Evolutionary conservation across 2,329 filamentous ascomycete genomes (phyloP).

Genomic region (Neofusicoccum ribis): DNA sequence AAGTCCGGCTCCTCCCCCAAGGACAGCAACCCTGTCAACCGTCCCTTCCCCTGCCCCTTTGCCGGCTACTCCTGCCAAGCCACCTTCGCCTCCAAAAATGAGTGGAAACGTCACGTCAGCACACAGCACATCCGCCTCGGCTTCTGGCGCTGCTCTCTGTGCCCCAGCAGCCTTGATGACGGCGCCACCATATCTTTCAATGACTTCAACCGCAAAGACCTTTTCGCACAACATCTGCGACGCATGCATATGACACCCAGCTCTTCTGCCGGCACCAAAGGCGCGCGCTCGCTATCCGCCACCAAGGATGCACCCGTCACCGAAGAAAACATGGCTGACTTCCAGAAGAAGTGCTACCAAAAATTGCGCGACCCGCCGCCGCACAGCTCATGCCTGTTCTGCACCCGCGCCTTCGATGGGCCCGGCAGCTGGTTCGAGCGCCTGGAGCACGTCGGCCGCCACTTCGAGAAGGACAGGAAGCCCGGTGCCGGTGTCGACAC

Average conservation of each 20-base stretch:
- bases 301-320: conserved; percentile 27
- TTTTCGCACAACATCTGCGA: conserved; percentile 84
- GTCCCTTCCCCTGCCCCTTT: conserved; percentile 76
- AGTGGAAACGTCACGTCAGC: conserved; percentile 88
- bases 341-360: conserved; percentile 61
- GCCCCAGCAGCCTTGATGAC: conserved; percentile 40
- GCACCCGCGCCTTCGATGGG: conserved; percentile 63
- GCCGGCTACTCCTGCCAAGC: conserved; percentile 71
- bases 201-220: conserved; percentile 87
- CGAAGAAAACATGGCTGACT: conserved; percentile 56
- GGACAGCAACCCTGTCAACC: conserved; percentile 28
- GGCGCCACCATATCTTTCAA: conserved; percentile 43
- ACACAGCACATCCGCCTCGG: conserved; percentile 76
- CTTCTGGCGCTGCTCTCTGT: conserved; percentile 75
- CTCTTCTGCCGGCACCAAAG: conserved; percentile 32
- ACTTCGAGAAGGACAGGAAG: conserved; percentile 64
- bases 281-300: conserved; percentile 29
- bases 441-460: conserved; percentile 84
- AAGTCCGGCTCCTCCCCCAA: conserved; percentile 9
- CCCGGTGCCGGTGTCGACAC: conserved; percentile 17
- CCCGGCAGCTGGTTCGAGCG: conserved; percentile 71
- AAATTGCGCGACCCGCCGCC: conserved; percentile 63
- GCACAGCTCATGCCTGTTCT: conserved; percentile 65
- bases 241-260: conserved; percentile 72
- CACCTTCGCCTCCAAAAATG: conserved; percentile 80